Base-by-base conservation (phyloP, 768 basidiomycete species). In the Phlegmacium glaucopus region DNA sequence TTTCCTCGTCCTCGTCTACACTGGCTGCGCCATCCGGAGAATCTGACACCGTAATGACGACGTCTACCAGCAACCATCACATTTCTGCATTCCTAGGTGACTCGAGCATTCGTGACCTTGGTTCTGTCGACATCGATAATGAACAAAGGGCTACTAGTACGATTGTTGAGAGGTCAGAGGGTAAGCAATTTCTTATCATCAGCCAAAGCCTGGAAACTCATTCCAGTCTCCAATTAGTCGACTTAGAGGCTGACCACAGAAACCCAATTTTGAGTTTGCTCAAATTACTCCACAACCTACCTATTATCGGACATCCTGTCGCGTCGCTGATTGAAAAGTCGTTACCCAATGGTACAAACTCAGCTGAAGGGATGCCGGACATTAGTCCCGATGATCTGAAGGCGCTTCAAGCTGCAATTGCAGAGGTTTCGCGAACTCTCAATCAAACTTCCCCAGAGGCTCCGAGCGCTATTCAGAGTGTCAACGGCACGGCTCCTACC, bases 1-100 rank as follows among this genome's bases (percentile, higher is more conserved):
- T 77, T 42, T 78, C 78, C 25, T 72, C 77, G 9, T 77, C 76
- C n/a, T 72, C 74, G 13, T 62, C 73, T 28, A 66, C 61, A 51
- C 60, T 75, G 51, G 76, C 73, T 49, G 72, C 74, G 38, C 77
- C 77, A 39, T 54, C 72, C 39, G 58, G 59, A 47, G 66, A 71
- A 29, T 49, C 56, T 28, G 63, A 64, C 16, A 48, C 56, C 22
- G 50, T 52, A 9, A 51, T 68, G 41, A 44, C 62, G 16, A 52
- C 50, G 38, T 61, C 63, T 17, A 30, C 57, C 12, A 65, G 62
- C 46, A 59, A 48, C 49, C 45, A 49, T 39, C 39, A 51, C 25
- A 22, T 52, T 34, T 41, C 54, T 37, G 49, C 44, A 37, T 11
- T 27, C 37, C 15, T 49, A 45, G 13, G 54, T 51, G 32, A 58